A percentile compares a stretch with the other conserved stretches of the same genome.
Conservation (phyloP, 2,329 filamentous ascomycete genomes). For the Ascochyta lentis region DNA sequence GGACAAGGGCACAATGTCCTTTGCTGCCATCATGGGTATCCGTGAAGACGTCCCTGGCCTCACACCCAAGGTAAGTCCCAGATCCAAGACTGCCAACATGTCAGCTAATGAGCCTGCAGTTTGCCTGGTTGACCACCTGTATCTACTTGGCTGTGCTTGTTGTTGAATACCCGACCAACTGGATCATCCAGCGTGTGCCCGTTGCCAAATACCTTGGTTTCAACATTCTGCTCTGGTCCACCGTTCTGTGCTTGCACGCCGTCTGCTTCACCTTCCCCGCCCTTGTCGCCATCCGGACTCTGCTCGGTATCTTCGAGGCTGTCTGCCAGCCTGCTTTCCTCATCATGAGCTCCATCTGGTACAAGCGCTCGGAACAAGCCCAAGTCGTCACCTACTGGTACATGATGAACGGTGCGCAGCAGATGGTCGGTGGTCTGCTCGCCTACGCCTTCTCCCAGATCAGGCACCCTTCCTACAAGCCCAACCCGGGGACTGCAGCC, state of each 20-base stretch:
- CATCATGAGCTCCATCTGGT: constrained; percentile 73
- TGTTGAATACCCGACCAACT: constrained; percentile 76
- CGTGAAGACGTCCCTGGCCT: constrained; percentile 48
- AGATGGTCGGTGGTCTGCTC: constrained; percentile 74
- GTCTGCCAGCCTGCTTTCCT: constrained; percentile 73
- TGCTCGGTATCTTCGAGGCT: constrained; percentile 75
- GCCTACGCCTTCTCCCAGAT: constrained; percentile 57
- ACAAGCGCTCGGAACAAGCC: constrained; percentile 72
- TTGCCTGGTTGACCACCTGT: constrained; percentile 75
- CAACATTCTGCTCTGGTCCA: constrained; percentile 70
- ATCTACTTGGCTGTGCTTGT: constrained; percentile 75
- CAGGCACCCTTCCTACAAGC: constrained; percentile 22
- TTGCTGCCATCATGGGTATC: constrained; percentile 68
- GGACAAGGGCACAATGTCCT: constrained; percentile 71
- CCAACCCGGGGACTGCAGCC: constrained; percentile 48
- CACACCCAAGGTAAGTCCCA: constrained; percentile 30
- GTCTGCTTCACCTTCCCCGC: constrained; percentile 66
- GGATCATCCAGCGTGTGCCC: constrained; percentile 67
- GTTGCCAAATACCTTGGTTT: constrained; percentile 71
- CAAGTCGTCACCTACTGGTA: constrained; percentile 72
- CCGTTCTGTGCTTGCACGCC: constrained; percentile 66
- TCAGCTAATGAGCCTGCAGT: constrained; percentile 51
- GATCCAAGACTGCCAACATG: background rate
- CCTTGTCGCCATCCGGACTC: constrained; percentile 66
- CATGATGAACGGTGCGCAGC: constrained; percentile 78